Base-by-base conservation (phyloP, 768 basidiomycete genomes). In the Amanita rubescens region DNA sequence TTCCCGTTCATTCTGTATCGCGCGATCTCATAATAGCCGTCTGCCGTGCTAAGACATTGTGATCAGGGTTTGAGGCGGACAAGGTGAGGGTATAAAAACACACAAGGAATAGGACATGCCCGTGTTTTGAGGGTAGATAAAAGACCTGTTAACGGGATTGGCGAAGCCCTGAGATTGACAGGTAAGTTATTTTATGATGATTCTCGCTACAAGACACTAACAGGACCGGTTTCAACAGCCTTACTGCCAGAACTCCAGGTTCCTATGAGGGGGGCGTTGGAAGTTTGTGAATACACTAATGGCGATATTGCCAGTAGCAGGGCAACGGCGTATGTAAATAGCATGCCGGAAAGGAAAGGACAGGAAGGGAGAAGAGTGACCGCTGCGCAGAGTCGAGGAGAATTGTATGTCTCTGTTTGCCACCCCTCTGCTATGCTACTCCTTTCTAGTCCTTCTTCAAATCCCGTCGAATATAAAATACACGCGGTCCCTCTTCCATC, bases 21-120 rank as follows among this genome's bases (percentile, higher is more conserved):
- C 19, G 93, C 81, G 65, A 91, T 77, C 67, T 99, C 96, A 58
- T 87, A 99, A 72, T 71, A 89, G 10, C 85, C 84, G 55, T 86
- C 81, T 34, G 70, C 65, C 49, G 88, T 78, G 71, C 90, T 92
- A 55, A 55, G 46, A 45, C 50, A 34, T 33, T 11, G 25, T 24
- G 35, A 53, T 55, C 37, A 57, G 54, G 37, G 49, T 43, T 24
- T 15, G 8, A 44, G 33, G 19, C 35, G 14, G 19, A 19, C 41
- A 14, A 5, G 14, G 33, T 32, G 12, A 14, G 2, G 15, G n/a
- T 20, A 53, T 45, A 37, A 30, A 45, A 37, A 76, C 92, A 66
- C 63, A 95, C 92, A 97, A 95, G 27, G 93, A 88, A 65, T 80
- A 91, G 4, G 87, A 85, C 5, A 96, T 77, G 27, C 96, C 96